Evolutionary conservation across 1,284 basidiomycete species (phyloP), one percentile per base, ranked within the genome.

Genomic region (Microstroma glucosiphilum): DNA sequence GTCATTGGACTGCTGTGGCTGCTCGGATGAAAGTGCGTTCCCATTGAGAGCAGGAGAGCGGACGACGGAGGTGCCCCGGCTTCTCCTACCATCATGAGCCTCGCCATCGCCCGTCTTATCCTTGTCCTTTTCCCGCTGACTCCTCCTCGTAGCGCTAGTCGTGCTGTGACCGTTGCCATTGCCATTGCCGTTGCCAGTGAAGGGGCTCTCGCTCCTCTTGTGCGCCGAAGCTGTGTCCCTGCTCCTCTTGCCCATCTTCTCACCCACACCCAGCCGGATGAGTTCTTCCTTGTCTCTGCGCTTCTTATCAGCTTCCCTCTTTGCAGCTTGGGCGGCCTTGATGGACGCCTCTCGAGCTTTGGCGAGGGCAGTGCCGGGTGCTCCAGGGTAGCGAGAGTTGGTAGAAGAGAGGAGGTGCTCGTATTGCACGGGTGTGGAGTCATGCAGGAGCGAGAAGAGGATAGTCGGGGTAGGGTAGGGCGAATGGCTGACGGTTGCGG

Each of bases 311-410:
- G 67, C 63, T 25, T 75, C 71, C 37, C 72, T 69, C 53, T 68
- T 67, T 48, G 68, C 66, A 2, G 67, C 49, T 25, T 56, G 59
- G 19, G 66, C 60, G 1, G 69, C 65, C 40, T 69, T 70, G 15
- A 63, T 62, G 6, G 66, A 65, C 23, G 67, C 69, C 46, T 75
- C 71, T 13, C 69, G 67, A 6, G 69, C 72, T 40, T 69, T 69
- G 53, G 68, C 69, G 26, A 72, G 66, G 0, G 72, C 74, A 0
- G 72, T 73, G 25, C 72, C 71, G 1, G 72, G 71, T 23, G 71
- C 74, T 26, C 74, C 71, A 6, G 72, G 69, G 40, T 73, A 75
- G 19, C 74, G 72, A 26, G 75, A 69, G 62, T 76, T 75, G 42
- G 68, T 67, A 55, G 73, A 66, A 40, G 71, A 66, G 59, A 54